phyloP scores from a whole-genome alignment of 1,284 basidiomycete genomes.

The Athelia sp. region DNA sequence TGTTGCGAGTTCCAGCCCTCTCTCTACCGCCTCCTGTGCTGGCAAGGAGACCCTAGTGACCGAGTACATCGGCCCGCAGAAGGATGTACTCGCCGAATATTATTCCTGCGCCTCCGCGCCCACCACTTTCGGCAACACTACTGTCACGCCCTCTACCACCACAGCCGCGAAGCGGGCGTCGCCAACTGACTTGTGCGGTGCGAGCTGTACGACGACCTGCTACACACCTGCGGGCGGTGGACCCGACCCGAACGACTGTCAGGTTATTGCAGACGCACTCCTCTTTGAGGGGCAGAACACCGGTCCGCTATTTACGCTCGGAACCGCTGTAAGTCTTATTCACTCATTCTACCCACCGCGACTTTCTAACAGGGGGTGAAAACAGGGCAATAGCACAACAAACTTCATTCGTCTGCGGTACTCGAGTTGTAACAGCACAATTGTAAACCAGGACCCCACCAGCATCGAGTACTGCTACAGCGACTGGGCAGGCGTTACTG shows the following conservation, averaged over 20 bases:
- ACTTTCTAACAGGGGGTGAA: too few relatives aligned
- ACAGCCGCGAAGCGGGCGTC: conserved; percentile 28
- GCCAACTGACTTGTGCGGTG: conserved; percentile 25
- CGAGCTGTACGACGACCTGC: conserved; percentile 33
- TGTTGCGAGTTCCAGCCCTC: too few relatives aligned
- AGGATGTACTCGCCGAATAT: too few relatives aligned
- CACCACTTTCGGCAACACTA: too few relatives aligned
- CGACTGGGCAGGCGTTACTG: conserved; percentile 26
- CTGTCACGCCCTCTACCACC: too few relatives aligned
- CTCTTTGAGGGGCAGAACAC: conserved; percentile 40
- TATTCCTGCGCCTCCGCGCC: too few relatives aligned
- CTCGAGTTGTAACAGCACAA: conserved; percentile 31
- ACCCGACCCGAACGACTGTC: conserved; percentile 40
- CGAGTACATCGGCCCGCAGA: conserved; percentile 9
- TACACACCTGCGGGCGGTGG: conserved; percentile 39
- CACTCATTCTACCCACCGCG: too few relatives aligned
- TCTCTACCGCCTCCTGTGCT: not conserved
- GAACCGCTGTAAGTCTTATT: too few relatives aligned
- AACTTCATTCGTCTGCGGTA: conserved; percentile 21
- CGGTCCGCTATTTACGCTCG: conserved; percentile 26
- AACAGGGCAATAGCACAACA: too few relatives aligned
- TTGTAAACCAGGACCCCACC: conserved; percentile 31
- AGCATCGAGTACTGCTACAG: conserved; percentile 30
- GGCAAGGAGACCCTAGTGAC: conserved; percentile 13
- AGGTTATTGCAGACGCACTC: conserved; percentile 42